Conservation (phyloP, 768 basidiomycete species). For the Phylloporus arenicola region DNA sequence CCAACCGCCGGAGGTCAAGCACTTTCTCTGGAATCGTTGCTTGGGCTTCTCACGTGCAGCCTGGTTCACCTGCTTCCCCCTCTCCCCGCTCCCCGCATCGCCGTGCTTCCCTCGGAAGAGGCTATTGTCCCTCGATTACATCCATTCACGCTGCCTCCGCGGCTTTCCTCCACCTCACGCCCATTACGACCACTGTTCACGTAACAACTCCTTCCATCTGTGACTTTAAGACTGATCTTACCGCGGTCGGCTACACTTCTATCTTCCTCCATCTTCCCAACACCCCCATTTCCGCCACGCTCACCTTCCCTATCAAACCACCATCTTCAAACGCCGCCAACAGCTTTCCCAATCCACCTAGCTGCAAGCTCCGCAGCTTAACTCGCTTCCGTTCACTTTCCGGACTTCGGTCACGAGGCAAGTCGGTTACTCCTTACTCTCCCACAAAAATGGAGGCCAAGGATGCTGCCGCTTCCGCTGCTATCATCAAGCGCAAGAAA, state of each 20-base stretch:
- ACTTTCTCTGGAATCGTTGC: conserved; percentile 47
- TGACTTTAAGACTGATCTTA: conserved; percentile 50
- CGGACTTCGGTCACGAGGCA: conserved; percentile 37
- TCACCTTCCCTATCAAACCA: conserved; percentile 8
- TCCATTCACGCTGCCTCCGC: conserved; percentile 37
- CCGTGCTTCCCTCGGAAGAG: conserved; percentile 28
- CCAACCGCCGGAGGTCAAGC: conserved; percentile 34
- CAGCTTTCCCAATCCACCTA: conserved; percentile 17
- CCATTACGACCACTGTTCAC: conserved; percentile 36
- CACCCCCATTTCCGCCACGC: conserved; percentile 34
- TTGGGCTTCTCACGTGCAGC: conserved; percentile 65
- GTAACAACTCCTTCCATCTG: conserved; percentile 38
- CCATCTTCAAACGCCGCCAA: conserved; percentile 2
- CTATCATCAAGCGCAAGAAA: conserved; percentile 46
- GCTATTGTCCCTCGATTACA: conserved; percentile 33
- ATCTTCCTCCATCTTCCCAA: conserved; percentile 57
- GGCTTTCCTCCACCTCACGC: conserved; percentile 42
- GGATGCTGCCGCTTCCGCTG: conserved; percentile 15
- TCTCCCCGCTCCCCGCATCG: conserved; percentile 38
- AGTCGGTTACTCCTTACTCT: conserved; percentile 26
- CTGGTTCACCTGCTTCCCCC: conserved; percentile 55
- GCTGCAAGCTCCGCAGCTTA: conserved; percentile 27
- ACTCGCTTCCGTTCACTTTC: conserved; percentile 51
- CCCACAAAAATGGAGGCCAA: conserved; percentile 23
- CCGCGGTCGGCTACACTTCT: conserved; percentile 58